phyloP scores from a whole-genome alignment of 1,284 basidiomycete genomes.

The Cryptococcus deneoformans region DNA sequence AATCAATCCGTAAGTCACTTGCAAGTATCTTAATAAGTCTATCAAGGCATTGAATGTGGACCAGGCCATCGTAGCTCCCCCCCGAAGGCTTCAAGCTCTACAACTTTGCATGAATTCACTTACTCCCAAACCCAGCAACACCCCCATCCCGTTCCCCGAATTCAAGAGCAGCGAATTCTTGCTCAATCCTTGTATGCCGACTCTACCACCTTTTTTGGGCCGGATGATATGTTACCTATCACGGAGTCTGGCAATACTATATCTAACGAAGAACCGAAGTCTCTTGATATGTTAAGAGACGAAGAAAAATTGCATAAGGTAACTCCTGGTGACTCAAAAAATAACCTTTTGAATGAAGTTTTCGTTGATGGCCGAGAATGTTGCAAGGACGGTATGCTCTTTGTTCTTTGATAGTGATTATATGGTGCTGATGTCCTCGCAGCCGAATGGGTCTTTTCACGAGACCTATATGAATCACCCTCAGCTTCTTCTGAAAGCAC shows the following conservation, averaged over 20 bases:
- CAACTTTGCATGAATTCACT: not conserved
- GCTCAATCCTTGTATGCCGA: constrained; percentile 9
- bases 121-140: constrained; percentile 20
- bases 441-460: constrained; percentile 34
- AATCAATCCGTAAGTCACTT: not conserved
- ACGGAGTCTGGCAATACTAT: constrained; percentile 1
- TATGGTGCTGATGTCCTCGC: too few relatives aligned
- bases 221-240: constrained; percentile 13
- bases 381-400: too few relatives aligned
- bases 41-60: not conserved
- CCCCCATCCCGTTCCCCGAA: constrained; percentile 24
- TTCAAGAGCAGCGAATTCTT: constrained; percentile 3
- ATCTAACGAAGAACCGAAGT: constrained; percentile 12
- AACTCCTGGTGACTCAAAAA: too few relatives aligned
- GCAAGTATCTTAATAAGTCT: not conserved
- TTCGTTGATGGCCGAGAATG: too few relatives aligned
- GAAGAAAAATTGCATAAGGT: not conserved
- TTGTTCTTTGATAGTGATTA: too few relatives aligned
- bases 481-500: not conserved
- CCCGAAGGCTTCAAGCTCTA: constrained; percentile 2
- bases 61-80: constrained; percentile 17
- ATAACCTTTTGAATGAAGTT: too few relatives aligned
- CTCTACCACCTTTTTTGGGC: constrained; percentile 11
- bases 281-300: constrained; percentile 13
- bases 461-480: constrained; percentile 23